phyloP scores from a whole-genome alignment of 1,139 yeast genomes.

The Magnusiomyces tetraspermus region DNA sequence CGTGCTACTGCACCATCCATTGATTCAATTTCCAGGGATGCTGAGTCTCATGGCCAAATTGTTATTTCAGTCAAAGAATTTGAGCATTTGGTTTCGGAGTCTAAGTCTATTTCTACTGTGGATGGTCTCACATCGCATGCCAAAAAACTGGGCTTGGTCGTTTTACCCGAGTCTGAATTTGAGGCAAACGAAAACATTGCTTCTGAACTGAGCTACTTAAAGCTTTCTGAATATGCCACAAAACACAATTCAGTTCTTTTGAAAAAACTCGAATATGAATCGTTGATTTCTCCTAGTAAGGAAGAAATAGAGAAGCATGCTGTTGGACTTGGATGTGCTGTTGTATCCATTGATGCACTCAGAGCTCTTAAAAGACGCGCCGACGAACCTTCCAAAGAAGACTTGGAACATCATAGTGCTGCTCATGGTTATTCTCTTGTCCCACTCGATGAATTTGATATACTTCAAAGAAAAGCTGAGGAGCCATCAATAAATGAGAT shows the following conservation, averaged over 20 bases:
- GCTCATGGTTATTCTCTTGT: slow-evolving; percentile 36
- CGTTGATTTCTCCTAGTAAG: slow-evolving; percentile 18
- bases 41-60: slow-evolving; percentile 31
- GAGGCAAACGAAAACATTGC: slow-evolving; percentile 20
- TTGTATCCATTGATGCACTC: slow-evolving; percentile 6
- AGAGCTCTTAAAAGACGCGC: slow-evolving; percentile 11
- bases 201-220: slow-evolving; percentile 21
- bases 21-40: slow-evolving; percentile 40
- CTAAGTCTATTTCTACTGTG: slow-evolving; percentile 17
- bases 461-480: slow-evolving; percentile 8
- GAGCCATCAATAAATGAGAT: slow-evolving; percentile 11
- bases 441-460: slow-evolving; percentile 23
- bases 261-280: slow-evolving; percentile 16
- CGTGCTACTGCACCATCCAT: slow-evolving; percentile 22
- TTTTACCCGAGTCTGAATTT: slow-evolving; percentile 22
- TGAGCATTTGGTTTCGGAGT: slow-evolving; percentile 12
- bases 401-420: slow-evolving; percentile 4
- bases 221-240: slow-evolving; percentile 16
- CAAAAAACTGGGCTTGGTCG: slow-evolving; percentile 20
- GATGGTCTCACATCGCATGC: slow-evolving; percentile 22
- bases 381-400: slow-evolving; percentile 12
- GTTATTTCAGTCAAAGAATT: slow-evolving; percentile 9
- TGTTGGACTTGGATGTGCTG: slow-evolving; percentile 28
- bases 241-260: slow-evolving; percentile 15
- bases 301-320: slow-evolving; percentile 43